Conservation (phyloP, 1,284 basidiomycete species). For the Wallemia hederae region DNA sequence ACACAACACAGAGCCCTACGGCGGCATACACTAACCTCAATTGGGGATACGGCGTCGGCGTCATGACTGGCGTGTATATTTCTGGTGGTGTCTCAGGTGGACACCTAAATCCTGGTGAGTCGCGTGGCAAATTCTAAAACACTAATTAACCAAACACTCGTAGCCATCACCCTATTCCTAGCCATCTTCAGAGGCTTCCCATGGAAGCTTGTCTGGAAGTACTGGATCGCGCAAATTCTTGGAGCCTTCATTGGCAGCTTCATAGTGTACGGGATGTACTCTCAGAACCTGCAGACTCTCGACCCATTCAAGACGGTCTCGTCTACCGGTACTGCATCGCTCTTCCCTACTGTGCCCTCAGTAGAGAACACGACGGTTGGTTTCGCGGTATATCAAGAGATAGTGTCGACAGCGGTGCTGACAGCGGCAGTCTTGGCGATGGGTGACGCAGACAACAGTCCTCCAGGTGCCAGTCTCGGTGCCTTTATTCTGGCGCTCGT, state of each 20-base stretch:
- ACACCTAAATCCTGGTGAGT: background rate
- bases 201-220: background rate
- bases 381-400: background rate
- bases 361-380: background rate
- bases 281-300: background rate
- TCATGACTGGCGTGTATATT: constrained; percentile 5
- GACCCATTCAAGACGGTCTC: background rate
- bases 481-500: background rate
- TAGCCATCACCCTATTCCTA: background rate
- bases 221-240: background rate
- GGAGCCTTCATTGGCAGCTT: background rate
- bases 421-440: background rate
- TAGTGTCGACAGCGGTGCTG: background rate
- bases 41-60: constrained; percentile 6
- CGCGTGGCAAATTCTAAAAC: too few relatives aligned
- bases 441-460: background rate
- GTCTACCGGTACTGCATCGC: background rate
- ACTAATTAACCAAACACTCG: too few relatives aligned
- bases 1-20: background rate
- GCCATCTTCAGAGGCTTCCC: background rate
- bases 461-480: background rate
- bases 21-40: constrained; percentile 4
- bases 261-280: background rate
- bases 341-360: background rate
- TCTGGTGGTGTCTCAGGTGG: background rate